Evolutionary conservation across 441 rosid species (phyloP), one percentile per base, ranked within the genome.

Genomic region (Daphne laureola): DNA sequence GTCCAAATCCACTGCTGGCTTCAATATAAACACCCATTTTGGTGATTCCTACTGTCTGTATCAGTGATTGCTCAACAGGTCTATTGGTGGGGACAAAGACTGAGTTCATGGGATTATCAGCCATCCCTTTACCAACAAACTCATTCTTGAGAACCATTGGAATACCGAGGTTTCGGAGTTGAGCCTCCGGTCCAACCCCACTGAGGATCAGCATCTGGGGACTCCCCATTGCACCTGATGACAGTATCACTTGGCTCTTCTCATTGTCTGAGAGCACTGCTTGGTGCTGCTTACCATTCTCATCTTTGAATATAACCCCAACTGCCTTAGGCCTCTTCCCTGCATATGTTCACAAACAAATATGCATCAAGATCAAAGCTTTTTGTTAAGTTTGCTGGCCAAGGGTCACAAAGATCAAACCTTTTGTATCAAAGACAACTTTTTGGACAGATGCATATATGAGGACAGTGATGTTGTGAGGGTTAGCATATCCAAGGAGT

Each of bases 1-100:
- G 86, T 0, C 98, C 94, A 65, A 78, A 92, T 48, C 97, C 99
- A 52, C 95, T 78, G 75, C 99, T 93, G 35, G 87, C 83, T 78
- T 93, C 99, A 66, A 93, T 76, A 62, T 83, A 93, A 43, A 90
- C 95, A 47, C 97, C 99, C 54, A 65, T 49, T 72, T 82, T 83
- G 21, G 99, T 87, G 26, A 93, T 90, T 41, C 99, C 99, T 9
- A 85, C 99, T 35, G 96, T 82, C 60, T 90, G 85, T 14, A 93
- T 93, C 17, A 90, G 81, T 3, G 95, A 83, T 58, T 87, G 93
- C 59, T 53, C 57, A 2, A 81, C 73, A 8, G 90, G 81, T 44
- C 63, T 62, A 31, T 71, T 80, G 14, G 89, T 67, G 14, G 97
- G 97, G 3, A 87, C 80, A 45, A 90, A 90, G 54, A 93, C 72